Percentiles rank a stretch among this genome's conserved stretches.
Conservation (phyloP, 352 stramenopile species). For the Phytophthora chlamydospora region DNA sequence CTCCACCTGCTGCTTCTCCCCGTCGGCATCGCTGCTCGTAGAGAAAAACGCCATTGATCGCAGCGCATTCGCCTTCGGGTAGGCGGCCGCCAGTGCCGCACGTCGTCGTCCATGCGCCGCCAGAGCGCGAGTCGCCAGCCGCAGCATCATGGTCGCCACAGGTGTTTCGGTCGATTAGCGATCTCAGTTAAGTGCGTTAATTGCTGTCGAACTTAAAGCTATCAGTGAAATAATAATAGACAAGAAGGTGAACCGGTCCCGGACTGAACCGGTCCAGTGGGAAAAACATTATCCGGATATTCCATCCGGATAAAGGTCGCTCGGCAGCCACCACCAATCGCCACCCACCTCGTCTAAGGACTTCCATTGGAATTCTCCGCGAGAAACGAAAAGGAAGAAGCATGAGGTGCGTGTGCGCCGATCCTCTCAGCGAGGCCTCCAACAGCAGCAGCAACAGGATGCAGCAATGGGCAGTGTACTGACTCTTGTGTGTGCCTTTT, state of each 20-base stretch:
- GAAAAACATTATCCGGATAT: no score
- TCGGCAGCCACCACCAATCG: conserved; percentile 33
- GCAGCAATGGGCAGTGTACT: conserved; percentile 34
- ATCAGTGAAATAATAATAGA: neutral
- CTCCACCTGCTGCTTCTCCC: conserved; percentile 16
- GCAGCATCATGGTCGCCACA: conserved; percentile 15
- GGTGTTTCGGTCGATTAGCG: no score
- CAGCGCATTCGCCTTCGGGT: conserved; percentile 1
- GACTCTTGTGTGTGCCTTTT: conserved; percentile 16
- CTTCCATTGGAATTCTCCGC: conserved; percentile 70
- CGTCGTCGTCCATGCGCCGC: conserved; percentile 18
- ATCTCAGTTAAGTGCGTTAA: no score
- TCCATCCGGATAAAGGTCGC: neutral
- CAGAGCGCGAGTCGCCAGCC: conserved; percentile 19
- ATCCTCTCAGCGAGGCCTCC: no score
- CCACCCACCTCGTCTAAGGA: conserved; percentile 13
- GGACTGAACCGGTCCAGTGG: conserved; percentile 11
- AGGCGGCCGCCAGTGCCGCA: conserved; percentile 1
- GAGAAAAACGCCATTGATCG: conserved; percentile 11
- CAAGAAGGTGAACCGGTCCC: conserved; percentile 13
- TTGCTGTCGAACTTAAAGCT: no score
- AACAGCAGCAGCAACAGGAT: neutral
- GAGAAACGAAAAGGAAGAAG: conserved; percentile 66
- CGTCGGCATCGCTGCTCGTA: conserved; percentile 4
- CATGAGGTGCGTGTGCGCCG: conserved; percentile 51